Conservation (phyloP, 257 asterid genomes). For the Nicotiana benthamiana region DNA sequence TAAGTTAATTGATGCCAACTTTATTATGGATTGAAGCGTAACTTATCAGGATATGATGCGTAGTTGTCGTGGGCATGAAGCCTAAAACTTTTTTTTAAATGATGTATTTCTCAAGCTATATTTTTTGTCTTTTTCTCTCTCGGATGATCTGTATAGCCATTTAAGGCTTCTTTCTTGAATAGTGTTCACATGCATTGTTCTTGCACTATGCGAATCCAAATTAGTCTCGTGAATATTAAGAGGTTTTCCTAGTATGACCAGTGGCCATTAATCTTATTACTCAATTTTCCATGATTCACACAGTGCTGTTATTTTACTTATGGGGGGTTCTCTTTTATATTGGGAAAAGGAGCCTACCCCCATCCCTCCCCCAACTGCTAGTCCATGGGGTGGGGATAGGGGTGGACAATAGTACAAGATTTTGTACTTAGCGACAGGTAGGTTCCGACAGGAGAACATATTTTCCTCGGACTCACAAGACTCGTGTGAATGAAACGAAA, state of each 20-base stretch:
- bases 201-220: no score
- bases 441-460: slow-evolving; percentile 9
- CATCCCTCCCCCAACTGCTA: no score
- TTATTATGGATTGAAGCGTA: neutral
- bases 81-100: no score
- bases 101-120: no score
- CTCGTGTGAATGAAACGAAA: neutral
- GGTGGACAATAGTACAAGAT: neutral
- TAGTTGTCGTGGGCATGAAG: neutral
- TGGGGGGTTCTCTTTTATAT: neutral
- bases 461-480: slow-evolving; percentile 14
- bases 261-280: no score
- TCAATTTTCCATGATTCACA: neutral
- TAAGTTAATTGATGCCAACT: neutral
- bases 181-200: no score
- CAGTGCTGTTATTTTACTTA: neutral
- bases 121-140: no score
- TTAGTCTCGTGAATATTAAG: no score
- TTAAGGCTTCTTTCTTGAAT: no score
- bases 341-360: neutral
- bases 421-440: neutral
- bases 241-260: no score
- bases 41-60: no score
- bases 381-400: neutral
- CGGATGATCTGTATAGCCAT: no score